Evolutionary conservation across 1,284 basidiomycete genomes (phyloP).

Genomic region (Fomitopsis betulina): DNA sequence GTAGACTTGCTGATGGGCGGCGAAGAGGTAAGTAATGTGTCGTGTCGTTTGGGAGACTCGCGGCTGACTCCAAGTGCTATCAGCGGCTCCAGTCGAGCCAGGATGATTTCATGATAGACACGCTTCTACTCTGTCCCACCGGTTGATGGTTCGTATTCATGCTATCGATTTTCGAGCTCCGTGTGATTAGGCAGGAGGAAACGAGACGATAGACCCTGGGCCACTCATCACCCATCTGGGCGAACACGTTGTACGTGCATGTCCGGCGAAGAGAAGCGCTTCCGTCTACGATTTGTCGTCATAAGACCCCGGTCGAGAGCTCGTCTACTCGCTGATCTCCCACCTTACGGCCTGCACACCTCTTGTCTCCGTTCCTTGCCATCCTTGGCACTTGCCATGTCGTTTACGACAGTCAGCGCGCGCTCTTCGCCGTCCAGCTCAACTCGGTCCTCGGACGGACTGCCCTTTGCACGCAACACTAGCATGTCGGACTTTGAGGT

Average conservation of each 20-base stretch:
- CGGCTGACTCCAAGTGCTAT: not conserved
- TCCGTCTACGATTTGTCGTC: slow-evolving; percentile 22
- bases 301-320: slow-evolving; percentile 21
- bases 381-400: slow-evolving; percentile 13
- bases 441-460: slow-evolving; percentile 24
- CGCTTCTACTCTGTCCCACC: not conserved
- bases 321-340: slow-evolving; percentile 8
- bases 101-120: not conserved
- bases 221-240: slow-evolving; percentile 10
- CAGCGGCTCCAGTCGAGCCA: not conserved
- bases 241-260: slow-evolving; percentile 22
- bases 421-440: slow-evolving; percentile 25
- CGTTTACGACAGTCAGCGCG: slow-evolving; percentile 22
- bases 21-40: not conserved
- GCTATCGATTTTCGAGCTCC: slow-evolving; percentile 2
- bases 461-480: slow-evolving; percentile 28
- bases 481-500: slow-evolving; percentile 44
- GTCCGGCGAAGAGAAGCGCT: slow-evolving; percentile 8
- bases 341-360: slow-evolving; percentile 11
- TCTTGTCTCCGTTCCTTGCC: slow-evolving; percentile 5
- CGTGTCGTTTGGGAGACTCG: not conserved
- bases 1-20: not conserved
- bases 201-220: slow-evolving; percentile 1
- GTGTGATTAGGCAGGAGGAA: not conserved
- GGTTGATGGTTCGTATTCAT: not conserved